phyloP scores from a whole-genome alignment of 208 protist genomes.

The Trypanosoma theileri region DNA sequence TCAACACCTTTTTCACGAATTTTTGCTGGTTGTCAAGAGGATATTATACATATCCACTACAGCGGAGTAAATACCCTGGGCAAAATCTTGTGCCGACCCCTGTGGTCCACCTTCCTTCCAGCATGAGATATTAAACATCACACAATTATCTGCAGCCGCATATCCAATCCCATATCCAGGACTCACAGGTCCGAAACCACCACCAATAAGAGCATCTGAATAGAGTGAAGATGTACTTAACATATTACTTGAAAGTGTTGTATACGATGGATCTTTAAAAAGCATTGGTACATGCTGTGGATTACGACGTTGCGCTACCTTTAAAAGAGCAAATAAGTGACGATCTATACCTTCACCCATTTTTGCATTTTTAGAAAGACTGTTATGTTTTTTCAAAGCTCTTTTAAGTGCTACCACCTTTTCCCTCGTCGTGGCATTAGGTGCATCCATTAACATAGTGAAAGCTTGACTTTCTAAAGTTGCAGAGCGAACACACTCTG shows the following conservation, averaged over 20 bases:
- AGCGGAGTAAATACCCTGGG: constrained; percentile 20
- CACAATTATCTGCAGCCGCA: constrained; percentile 19
- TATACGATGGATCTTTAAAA: constrained; percentile 41
- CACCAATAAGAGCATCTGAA: constrained; percentile 31
- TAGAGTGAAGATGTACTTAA: constrained; percentile 39
- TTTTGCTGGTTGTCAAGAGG: background rate
- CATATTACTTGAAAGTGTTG: constrained; percentile 33
- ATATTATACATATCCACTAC: constrained; percentile 28
- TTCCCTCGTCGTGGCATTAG: constrained; percentile 16
- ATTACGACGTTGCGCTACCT: constrained; percentile 38
- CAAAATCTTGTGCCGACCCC: constrained; percentile 37
- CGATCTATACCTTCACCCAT: constrained; percentile 49
- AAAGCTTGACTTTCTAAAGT: constrained; percentile 58
- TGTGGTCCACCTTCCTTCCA: constrained; percentile 37
- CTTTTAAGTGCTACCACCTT: constrained; percentile 33
- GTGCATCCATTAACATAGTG: constrained; percentile 40
- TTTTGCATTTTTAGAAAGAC: constrained; percentile 32
- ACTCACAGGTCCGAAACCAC: constrained; percentile 43
- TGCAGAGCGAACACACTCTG: constrained; percentile 47
- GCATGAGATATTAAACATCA: constrained; percentile 40
- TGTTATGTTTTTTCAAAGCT: constrained; percentile 38
- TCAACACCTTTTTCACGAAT: background rate
- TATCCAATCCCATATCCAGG: constrained; percentile 51
- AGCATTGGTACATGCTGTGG: constrained; percentile 35
- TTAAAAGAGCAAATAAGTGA: constrained; percentile 63